phyloP scores from a whole-genome alignment of 345 rosid genomes.

The Boechera divaricarpa region DNA sequence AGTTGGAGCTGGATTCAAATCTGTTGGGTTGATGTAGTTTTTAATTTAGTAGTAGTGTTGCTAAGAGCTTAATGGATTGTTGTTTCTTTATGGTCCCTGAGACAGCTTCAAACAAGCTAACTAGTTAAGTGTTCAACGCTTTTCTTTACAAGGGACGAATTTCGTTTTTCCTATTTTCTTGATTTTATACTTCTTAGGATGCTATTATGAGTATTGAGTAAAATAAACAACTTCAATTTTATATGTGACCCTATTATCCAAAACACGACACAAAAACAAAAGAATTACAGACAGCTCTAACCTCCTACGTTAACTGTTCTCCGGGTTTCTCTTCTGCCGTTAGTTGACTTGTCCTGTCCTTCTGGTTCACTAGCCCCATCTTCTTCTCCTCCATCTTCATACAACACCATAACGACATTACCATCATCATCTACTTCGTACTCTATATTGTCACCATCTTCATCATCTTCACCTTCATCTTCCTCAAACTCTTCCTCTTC shows the following conservation, averaged over 20 bases:
- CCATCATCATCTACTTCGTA: conserved; percentile 46
- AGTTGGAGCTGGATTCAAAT: conserved; percentile 7
- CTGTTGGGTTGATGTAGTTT: conserved; percentile 8
- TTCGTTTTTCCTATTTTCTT: neutral
- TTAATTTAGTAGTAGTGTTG: conserved; percentile 11
- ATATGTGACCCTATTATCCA: conserved; percentile 10
- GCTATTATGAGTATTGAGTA: neutral
- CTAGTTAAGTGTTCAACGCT: neutral
- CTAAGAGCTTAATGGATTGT: conserved; percentile 26
- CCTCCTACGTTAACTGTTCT: conserved; percentile 23
- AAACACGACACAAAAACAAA: conserved; percentile 6
- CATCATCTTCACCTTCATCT: conserved; percentile 44
- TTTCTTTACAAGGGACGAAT: neutral
- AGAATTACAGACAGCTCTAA: conserved; percentile 30
- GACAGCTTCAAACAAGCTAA: conserved; percentile 22
- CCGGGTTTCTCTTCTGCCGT: conserved; percentile 28
- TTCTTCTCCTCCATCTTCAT: conserved; percentile 40
- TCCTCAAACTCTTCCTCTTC: conserved; percentile 54
- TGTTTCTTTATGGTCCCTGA: conserved; percentile 15
- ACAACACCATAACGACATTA: conserved; percentile 44
- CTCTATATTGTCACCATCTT: conserved; percentile 40
- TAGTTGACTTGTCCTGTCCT: conserved; percentile 23
- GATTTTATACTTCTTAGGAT: neutral
- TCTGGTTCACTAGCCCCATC: conserved; percentile 26
- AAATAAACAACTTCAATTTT: neutral